Evolutionary conservation across 1,139 yeast species (phyloP), one percentile per base, ranked within the genome.

Genomic region (Diutina scorzettiae): DNA sequence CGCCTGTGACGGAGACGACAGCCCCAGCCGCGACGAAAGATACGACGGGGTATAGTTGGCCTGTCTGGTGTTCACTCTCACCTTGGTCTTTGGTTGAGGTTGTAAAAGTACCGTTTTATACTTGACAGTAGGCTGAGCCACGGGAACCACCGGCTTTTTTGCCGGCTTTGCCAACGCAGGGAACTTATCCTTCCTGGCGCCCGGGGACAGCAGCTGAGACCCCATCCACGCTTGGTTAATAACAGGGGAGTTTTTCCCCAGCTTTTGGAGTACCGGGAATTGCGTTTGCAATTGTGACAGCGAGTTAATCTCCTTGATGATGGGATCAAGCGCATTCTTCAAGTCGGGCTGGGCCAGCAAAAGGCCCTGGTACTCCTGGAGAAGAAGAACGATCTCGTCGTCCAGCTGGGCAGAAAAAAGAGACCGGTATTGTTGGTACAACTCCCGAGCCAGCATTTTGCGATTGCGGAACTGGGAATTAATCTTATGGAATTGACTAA

Each of bases 321-420:
- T 25, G 20, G 23, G n/a, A 12, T 25, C 23, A 17, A 37, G 40
- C 23, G 8, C 29, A 14, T 24, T 19, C 7, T 24, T 17, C 17
- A 37, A 17, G 4, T 34, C 27, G 6, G 27, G 39, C 16, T 25
- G 31, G n/a, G 23, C 30, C 0, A 78, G 69, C 50, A 69, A 75
- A 12, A 80, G 58, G 47, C 76, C 79, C 2, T 78, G 60, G 44
- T 78, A 62, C 49, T 80, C 87, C 44, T 67, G 70, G 8, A 80
- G 48, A 41, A 81, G 58, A 16, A 80, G 56, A 41, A 66, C 63
- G 17, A 77, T 58, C 43, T 81, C 85, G 17, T 70, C 70, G 5
- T 52, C 54, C 0, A 63, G 50, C 43, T 60, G 66, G 7, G 53
- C 49, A 1, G 48, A 52, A 52, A 86, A 85, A 17, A 87, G 53